Percentiles rank a stretch among this genome's conserved stretches.
Evolutionary conservation across 176 grass and related monocot genomes (phyloP).

Genomic region (Hordeum marinum): DNA sequence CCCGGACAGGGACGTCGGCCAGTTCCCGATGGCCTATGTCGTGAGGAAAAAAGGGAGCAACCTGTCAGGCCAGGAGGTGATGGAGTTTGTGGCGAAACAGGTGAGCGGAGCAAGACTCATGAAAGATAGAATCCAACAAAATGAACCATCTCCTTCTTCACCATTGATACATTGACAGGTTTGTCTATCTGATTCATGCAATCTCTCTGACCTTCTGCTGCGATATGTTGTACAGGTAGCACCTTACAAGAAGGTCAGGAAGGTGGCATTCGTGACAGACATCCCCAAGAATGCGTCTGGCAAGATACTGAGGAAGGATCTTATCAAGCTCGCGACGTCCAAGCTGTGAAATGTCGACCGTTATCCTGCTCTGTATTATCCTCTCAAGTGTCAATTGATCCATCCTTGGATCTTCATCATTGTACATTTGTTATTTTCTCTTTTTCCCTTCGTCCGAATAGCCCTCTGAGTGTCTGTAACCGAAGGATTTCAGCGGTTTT

Average conservation of each 20-base stretch:
- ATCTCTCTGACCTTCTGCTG: conserved; percentile 3
- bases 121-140: neutral
- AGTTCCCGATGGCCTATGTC: conserved; percentile 83
- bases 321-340: conserved; percentile 81
- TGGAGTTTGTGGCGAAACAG: conserved; percentile 72
- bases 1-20: conserved; percentile 77
- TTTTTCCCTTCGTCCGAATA: neutral
- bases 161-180: neutral
- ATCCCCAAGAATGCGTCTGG: conserved; percentile 96
- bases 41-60: conserved; percentile 69
- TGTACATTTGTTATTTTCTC: neutral
- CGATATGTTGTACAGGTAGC: conserved; percentile 50
- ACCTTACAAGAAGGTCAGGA: conserved; percentile 88
- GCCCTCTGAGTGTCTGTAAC: neutral
- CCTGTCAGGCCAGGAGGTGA: conserved; percentile 59
- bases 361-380: neutral
- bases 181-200: neutral
- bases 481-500: neutral
- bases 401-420: neutral
- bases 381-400: neutral
- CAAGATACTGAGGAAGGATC: conserved; percentile 94
- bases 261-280: conserved; percentile 59
- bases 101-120: conserved; percentile 18
- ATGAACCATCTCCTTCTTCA: neutral
- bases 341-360: conserved; percentile 43